These are phyloP conservation scores for Metschnikowia noctiluminum DNA, from an alignment of 805 yeast species.

Conservation along the genomic window DNA sequence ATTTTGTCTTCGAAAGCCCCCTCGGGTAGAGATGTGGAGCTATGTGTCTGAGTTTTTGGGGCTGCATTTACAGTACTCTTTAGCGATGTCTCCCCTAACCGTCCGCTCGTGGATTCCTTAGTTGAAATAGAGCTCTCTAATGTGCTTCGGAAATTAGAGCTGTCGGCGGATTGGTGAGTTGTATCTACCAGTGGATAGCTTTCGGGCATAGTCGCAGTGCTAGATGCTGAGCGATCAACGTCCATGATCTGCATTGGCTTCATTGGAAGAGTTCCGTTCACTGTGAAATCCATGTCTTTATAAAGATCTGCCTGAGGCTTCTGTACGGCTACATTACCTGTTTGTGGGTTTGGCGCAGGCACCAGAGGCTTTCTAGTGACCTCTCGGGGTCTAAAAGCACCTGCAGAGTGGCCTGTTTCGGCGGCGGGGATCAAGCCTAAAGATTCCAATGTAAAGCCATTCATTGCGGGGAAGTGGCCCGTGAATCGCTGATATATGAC, in stretches of 20 bases:
- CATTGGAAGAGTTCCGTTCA: conserved; percentile 40
- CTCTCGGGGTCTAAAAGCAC: background rate
- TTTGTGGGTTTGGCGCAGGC: background rate
- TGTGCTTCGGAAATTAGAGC: too few species aligned
- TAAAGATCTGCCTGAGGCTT: conserved; percentile 22
- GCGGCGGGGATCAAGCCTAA: conserved; percentile 22
- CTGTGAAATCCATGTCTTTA: conserved; percentile 38
- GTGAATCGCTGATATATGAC: conserved; percentile 31
- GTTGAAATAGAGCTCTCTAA: background rate
- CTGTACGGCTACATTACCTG: background rate
- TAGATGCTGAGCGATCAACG: conserved; percentile 20
- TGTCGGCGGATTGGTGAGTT: background rate
- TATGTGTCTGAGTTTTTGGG: conserved; percentile 12
- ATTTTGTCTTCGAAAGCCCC: conserved; percentile 7
- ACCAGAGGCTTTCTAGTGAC: background rate
- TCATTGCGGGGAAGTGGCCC: conserved; percentile 36
- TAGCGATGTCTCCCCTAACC: background rate
- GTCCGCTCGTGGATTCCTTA: conserved; percentile 1
- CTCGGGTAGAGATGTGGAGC: conserved; percentile 16
- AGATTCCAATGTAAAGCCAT: conserved; percentile 33
- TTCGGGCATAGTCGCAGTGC: background rate
- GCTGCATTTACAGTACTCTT: background rate
- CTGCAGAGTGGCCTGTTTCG: background rate
- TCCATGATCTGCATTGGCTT: conserved; percentile 41
- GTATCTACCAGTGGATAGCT: conserved; percentile 1